Base-by-base conservation (phyloP, 352 stramenopile species). In the Phytophthora ramorum region DNA sequence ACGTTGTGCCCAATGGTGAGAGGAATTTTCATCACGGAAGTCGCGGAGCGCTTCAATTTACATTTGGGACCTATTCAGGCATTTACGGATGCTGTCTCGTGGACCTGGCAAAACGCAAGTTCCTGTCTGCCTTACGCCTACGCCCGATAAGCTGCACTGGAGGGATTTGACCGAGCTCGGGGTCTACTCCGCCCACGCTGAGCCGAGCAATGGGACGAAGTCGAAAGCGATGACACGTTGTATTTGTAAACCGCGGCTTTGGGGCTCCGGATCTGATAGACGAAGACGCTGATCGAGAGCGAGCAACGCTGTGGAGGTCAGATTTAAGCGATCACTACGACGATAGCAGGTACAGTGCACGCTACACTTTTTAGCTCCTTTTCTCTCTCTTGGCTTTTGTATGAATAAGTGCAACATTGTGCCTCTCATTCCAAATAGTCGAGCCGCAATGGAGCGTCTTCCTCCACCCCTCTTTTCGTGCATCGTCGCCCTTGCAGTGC, bases 131-230 rank as follows among this genome's bases (percentile, higher is more conserved):
- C 0, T 14, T 83, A 9, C 48, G 77, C 20, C 63, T 83, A 1
- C 67, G 61, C 0, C 66, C 51, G 4, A 50, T 83, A 4, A 81
- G 77, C 28, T 78, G 60, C 35, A 77, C 65, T 2, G 72, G 49
- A 58, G 13, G 37, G 30, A 24, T 69, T 69, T 19, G 28, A 43
- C 62, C 7, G 62, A 69, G 34, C 56, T 69, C 28, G 62, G 62
- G 10, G 37, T 69, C n/a, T 69, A 55, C 30, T 55, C 54, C n/a
- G 44, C 35, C 6, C 20, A 38, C 16, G 32, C 32, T 38, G 13
- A 38, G 13, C 32, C 32, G 7, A 38, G 10, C 8, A 16, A 4
- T 38, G 32, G 32, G 32, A 38, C 13, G 32, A 38, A 16, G 8
- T 10, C 32, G 32, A 38, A 38, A 13, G 32, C 13, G 32, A 38